A percentile compares a stretch with the other conserved stretches of the same genome.
Evolutionary conservation across 2,329 filamentous ascomycete species (phyloP).

Genomic region (Cryphonectria japonica): DNA sequence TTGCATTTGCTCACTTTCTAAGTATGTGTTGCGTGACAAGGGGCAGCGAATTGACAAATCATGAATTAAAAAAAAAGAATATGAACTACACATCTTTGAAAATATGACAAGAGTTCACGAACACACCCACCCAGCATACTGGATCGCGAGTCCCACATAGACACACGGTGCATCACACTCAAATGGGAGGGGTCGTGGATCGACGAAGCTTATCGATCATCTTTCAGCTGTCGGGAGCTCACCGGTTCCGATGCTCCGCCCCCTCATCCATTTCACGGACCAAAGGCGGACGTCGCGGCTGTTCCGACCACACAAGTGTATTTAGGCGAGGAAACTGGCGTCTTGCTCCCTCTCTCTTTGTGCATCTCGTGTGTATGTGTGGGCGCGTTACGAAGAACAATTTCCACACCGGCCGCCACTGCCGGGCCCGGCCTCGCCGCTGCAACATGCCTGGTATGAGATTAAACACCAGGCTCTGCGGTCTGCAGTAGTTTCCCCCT

Average conservation of each 20-base stretch:
- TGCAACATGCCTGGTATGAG: conserved; percentile 3
- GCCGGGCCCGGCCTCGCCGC: conserved; percentile 10
- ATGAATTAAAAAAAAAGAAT: background rate
- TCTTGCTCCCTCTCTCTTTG: background rate
- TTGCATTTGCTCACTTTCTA: background rate
- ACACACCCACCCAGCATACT: background rate
- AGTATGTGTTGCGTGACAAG: too few relatives aligned
- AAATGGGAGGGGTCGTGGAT: background rate
- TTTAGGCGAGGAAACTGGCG: background rate
- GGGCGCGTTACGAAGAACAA: background rate
- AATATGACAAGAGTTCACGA: background rate
- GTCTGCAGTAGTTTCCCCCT: background rate
- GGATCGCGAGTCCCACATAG: background rate
- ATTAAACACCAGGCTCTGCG: background rate
- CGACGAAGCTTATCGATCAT: conserved; percentile 2
- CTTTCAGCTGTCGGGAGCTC: background rate
- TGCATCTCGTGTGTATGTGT: background rate
- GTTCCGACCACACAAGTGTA: background rate
- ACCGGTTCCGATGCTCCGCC: background rate
- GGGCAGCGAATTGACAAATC: background rate
- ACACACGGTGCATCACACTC: background rate
- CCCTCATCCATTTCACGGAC: background rate
- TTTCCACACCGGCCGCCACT: background rate
- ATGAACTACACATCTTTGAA: background rate
- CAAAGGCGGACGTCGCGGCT: background rate